Evolutionary conservation across 345 rosid genomes (phyloP).

Genomic region (Salix viminalis): DNA sequence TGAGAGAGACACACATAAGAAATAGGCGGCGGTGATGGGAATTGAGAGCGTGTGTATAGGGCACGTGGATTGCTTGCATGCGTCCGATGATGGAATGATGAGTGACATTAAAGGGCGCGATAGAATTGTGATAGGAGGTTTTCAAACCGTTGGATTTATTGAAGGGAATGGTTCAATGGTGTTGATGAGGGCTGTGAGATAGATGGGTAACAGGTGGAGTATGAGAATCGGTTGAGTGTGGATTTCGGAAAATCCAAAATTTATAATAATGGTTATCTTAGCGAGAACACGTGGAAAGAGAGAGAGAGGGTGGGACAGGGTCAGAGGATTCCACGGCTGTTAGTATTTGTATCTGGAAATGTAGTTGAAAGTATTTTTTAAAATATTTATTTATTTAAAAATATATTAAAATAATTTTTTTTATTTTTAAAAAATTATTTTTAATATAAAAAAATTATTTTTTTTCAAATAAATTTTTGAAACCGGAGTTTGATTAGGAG

Average conservation of each 20-base stretch:
- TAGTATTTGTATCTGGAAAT: no score
- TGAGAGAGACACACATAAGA: background rate
- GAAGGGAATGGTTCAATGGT: background rate
- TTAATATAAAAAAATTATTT: no score
- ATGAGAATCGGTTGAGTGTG: background rate
- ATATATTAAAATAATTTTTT: no score
- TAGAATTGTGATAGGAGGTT: background rate
- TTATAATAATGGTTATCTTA: background rate
- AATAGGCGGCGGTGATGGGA: constrained; percentile 27
- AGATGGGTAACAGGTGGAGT: background rate
- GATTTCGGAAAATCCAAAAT: background rate
- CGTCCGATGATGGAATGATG: background rate
- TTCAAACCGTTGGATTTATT: background rate
- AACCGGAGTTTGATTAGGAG: background rate
- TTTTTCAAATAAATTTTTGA: no score
- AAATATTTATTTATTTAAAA: no score
- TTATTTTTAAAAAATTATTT: no score
- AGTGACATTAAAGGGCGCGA: background rate
- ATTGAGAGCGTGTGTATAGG: constrained; percentile 21
- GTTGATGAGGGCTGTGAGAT: background rate
- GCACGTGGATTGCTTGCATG: constrained; percentile 25
- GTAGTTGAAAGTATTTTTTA: no score
- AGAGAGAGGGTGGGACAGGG: background rate
- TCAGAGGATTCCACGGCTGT: background rate
- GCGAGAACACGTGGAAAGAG: constrained; percentile 16